Evolutionary conservation across 345 rosid genomes (phyloP).

Genomic region (Acer negundo): DNA sequence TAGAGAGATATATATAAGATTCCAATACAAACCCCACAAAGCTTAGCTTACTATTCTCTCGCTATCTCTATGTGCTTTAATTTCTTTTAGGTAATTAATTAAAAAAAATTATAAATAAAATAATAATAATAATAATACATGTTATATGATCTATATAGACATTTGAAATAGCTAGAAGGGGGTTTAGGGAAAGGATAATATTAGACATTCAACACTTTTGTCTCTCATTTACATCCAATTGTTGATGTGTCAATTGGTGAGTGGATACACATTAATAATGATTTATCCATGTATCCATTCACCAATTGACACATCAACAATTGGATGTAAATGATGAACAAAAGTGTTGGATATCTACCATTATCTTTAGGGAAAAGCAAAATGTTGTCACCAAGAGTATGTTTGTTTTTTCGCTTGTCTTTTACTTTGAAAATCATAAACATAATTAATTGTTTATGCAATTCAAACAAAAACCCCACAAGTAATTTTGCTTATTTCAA

Average conservation of each 20-base stretch:
- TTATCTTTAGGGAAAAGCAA: slow-evolving; percentile 45
- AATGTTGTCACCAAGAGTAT: slow-evolving; percentile 60
- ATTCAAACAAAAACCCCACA: slow-evolving; percentile 25
- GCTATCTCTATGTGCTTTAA: not conserved
- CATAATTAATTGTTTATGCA: slow-evolving; percentile 8
- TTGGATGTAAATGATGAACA: no score
- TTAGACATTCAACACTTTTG: no score
- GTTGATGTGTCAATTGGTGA: no score
- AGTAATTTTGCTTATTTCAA: slow-evolving; percentile 19
- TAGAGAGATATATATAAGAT: slow-evolving; percentile 16
- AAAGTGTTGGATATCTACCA: no score
- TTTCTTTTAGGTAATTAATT: not conserved
- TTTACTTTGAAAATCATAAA: slow-evolving; percentile 29
- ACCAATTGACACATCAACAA: no score
- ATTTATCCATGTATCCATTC: no score
- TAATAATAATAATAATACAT: not conserved
- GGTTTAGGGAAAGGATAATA: slow-evolving; percentile 39
- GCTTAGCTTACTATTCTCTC: not conserved
- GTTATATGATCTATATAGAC: not conserved
- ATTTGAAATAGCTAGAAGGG: slow-evolving; percentile 5
- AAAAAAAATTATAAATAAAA: not conserved
- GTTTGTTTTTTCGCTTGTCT: slow-evolving; percentile 52
- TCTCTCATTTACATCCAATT: no score
- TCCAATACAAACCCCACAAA: slow-evolving; percentile 23
- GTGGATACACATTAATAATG: no score